Evolutionary conservation across 345 rosid species (phyloP), one percentile per base, ranked within the genome.

Genomic region (Hibiscus tridactylites): DNA sequence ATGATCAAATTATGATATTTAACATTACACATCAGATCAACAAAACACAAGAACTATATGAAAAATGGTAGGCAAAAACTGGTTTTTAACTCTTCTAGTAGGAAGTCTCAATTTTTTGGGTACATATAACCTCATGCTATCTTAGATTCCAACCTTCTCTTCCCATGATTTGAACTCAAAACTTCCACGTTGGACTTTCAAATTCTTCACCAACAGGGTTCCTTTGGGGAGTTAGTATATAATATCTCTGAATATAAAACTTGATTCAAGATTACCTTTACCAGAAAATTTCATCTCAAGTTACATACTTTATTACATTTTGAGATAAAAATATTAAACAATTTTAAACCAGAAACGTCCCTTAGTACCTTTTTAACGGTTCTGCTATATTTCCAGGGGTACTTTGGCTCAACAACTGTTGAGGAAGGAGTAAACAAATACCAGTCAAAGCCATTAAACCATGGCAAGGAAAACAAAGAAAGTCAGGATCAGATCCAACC

Each of bases 331-430:
- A 4, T 16, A 67, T 16, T 3, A 16, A 29, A 67, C 33, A 65
- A 65, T 49, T 46, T 49, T 49, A 47, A 49, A 67, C 44, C 66
- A n/a, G 57, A 69, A 50, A 63, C 15, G 42, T 53, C 69, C 44
- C 57, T 47, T 69, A 73, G 73, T 81, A 90, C 98, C 93, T 84
- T 82, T 80, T 68, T 52, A 77, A 70, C 42, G 65, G 75, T 78
- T 81, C 68, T 54, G 75, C 75, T 56, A 74, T 62, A 73, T 77
- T 65, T 62, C 81, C 78, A 39, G 80, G 58, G 65, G 69, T 33
- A 50, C 73, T 79, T 75, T 78, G 83, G 77, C 71, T 79, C 70
- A 76, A 60, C 65, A 87, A 76, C 88, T 88, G 83, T 81, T 66
- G 64, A 65, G 60, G 59, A 77, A 72, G 79, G 71, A 17, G 72